Evolutionary conservation across 2,329 filamentous ascomycete genomes (phyloP), one percentile per base, ranked within the genome.

Genomic region (Penicillium sp.): DNA sequence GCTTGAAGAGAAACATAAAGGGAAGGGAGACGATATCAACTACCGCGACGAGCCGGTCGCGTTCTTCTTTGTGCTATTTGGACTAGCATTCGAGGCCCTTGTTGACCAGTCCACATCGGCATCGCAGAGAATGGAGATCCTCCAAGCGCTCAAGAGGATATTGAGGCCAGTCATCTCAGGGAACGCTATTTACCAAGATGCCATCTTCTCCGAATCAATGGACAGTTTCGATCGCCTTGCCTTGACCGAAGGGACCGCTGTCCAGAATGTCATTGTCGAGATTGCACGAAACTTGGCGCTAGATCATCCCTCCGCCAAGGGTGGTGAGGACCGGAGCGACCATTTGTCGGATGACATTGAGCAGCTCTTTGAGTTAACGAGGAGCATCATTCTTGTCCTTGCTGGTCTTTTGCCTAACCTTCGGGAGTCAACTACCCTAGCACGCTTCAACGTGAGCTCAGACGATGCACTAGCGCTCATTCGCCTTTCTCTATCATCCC

Each of bases 41-140:
- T 99, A 99, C 75, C 91, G 95, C 52, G 94, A 98, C 72, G 95
- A 99, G 75, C 95, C 95, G 0, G 92, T 98, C 1, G 95, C 95
- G 0, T 99, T 99, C 83, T 99, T 99, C 82, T 99, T 99, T 71
- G 94, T 99, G 15, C 85, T 99, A 0, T 99, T 98, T 70, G 95
- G 95, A 11, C 89, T 99, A 61, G 93, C 94, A 0, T 98, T 99
- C 69, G 96, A 99, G 78, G 94, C 96, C 19, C 85, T 99, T 23
- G 94, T 94, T 7, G 92, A 92, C 7, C 88, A 93, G 51, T 89
- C 91, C 5, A 85, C 87, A 23, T 88, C 91, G 68, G 83, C 89
- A 11, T 83, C 93, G 66, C 92, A 97, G 73, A 92, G 91, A 7
- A 81, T 97, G 30, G 93, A 93, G 64, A 97, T 99, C 57, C 83